Percentiles rank a stretch among this genome's conserved stretches.
Conservation (phyloP, 129 eudicot species). For the Mikania micrantha region DNA sequence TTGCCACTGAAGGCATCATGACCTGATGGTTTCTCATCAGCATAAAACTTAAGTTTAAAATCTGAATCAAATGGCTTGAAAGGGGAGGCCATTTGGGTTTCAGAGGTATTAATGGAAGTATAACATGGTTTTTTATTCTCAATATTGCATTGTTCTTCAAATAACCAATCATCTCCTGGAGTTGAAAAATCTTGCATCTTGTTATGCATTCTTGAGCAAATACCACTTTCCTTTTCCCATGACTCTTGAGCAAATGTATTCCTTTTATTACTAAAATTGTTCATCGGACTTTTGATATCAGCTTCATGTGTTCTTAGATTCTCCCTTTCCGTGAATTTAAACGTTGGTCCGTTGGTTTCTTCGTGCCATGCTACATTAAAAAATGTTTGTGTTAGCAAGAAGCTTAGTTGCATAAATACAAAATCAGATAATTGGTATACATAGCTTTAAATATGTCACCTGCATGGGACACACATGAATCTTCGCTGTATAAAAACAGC, state of each 20-base stretch:
- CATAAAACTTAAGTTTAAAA: slow-evolving; percentile 4
- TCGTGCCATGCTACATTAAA: slow-evolving; percentile 36
- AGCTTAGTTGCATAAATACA: background rate
- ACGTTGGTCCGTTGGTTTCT: slow-evolving; percentile 18
- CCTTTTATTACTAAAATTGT: slow-evolving; percentile 7
- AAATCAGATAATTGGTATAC: background rate
- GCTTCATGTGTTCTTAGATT: slow-evolving; percentile 16
- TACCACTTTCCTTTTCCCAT: slow-evolving; percentile 13
- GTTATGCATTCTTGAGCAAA: slow-evolving; percentile 2
- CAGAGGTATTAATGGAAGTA: slow-evolving; percentile 25
- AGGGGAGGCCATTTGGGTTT: slow-evolving; percentile 14
- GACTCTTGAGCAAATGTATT: slow-evolving; percentile 16
- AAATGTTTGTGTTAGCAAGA: slow-evolving; percentile 2
- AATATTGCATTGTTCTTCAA: slow-evolving; percentile 15
- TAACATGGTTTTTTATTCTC: slow-evolving; percentile 15
- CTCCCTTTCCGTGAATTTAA: slow-evolving; percentile 17
- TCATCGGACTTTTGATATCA: slow-evolving; percentile 19
- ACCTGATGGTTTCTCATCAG: slow-evolving; percentile 18
- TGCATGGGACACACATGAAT: slow-evolving; percentile 63
- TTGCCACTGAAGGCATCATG: slow-evolving; percentile 25
- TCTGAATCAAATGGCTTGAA: slow-evolving; percentile 16
- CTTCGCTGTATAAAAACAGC: slow-evolving; percentile 47
- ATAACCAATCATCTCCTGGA: slow-evolving; percentile 27
- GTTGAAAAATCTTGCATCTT: slow-evolving; percentile 28
- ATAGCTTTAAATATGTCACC: slow-evolving; percentile 28